Evolutionary conservation across 2,329 filamentous ascomycete species (phyloP).

Genomic region (Salinomyces thailandicus): DNA sequence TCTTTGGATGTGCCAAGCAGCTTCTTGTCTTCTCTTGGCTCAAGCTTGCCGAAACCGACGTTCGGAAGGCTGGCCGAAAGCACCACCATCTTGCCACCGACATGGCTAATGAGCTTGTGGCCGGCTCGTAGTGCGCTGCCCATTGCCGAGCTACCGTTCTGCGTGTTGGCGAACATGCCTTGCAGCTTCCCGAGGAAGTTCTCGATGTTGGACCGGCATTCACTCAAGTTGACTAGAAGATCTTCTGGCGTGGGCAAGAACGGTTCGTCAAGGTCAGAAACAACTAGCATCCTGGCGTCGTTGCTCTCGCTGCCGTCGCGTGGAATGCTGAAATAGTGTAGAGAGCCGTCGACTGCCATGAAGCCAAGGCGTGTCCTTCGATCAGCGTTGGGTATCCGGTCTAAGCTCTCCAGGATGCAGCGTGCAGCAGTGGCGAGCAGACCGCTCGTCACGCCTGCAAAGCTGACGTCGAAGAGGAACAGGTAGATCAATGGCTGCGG

Average conservation of each 20-base stretch:
- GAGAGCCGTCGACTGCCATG: constrained; percentile 83
- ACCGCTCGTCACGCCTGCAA: constrained; percentile 77
- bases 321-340: constrained; percentile 94
- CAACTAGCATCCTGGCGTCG: constrained; percentile 83
- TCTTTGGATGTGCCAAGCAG: constrained; percentile 89
- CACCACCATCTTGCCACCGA: constrained; percentile 91
- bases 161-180: constrained; percentile 92
- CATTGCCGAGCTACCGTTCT: constrained; percentile 84
- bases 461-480: constrained; percentile 92
- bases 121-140: constrained; percentile 84
- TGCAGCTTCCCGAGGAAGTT: constrained; percentile 83
- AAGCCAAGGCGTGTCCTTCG: constrained; percentile 86
- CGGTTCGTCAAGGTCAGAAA: constrained; percentile 93
- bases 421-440: constrained; percentile 84
- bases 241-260: constrained; percentile 92
- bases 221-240: constrained; percentile 75
- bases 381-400: constrained; percentile 96
- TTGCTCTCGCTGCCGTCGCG: constrained; percentile 75
- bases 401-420: constrained; percentile 88
- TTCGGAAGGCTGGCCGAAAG: constrained; percentile 85
- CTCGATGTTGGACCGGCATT: constrained; percentile 85
- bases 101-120: constrained; percentile 87
- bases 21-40: constrained; percentile 95
- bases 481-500: constrained; percentile 92
- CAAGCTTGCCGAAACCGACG: constrained; percentile 76